Conservation (phyloP, 1,139 yeast species). For the Pichia sp. region DNA sequence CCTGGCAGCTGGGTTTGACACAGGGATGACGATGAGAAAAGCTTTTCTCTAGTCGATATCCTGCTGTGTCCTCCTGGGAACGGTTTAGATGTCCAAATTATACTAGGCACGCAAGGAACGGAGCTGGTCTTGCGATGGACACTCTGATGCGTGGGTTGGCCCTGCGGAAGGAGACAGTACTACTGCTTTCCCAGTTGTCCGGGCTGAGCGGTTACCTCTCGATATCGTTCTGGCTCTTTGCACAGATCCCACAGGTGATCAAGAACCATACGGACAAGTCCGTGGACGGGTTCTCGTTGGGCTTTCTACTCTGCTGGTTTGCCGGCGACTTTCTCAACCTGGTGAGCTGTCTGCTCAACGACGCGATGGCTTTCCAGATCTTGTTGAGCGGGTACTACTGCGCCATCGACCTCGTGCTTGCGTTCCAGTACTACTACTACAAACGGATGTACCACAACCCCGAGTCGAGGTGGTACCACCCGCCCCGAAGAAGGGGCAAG, state of each 20-base stretch:
- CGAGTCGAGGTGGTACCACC: constrained; percentile 33
- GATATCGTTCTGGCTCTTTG: constrained; percentile 70
- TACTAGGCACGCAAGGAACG: not conserved
- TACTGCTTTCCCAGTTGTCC: constrained; percentile 18
- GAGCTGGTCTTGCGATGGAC: not conserved
- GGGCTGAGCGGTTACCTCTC: constrained; percentile 45
- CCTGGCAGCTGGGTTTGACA: no score
- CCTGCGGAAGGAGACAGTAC: not conserved
- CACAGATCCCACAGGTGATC: constrained; percentile 82
- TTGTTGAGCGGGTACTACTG: constrained; percentile 71
- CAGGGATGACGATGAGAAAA: no score
- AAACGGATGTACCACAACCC: constrained; percentile 34
- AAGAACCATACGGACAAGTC: constrained; percentile 72
- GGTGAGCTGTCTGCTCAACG: constrained; percentile 72
- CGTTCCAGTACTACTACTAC: constrained; percentile 77
- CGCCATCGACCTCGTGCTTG: constrained; percentile 63
- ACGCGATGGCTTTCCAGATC: constrained; percentile 73
- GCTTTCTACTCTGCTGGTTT: constrained; percentile 73
- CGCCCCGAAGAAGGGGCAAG: constrained; percentile 18
- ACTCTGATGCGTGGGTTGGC: not conserved
- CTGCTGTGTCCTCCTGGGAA: not conserved
- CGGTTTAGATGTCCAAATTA: not conserved
- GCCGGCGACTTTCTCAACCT: constrained; percentile 80
- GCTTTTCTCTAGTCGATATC: no score
- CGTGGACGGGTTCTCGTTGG: constrained; percentile 82